These are phyloP conservation scores for Pyricularia pennisetigena DNA, from an alignment of 2,329 filamentous ascomycete genomes.

Conservation along the genomic window DNA sequence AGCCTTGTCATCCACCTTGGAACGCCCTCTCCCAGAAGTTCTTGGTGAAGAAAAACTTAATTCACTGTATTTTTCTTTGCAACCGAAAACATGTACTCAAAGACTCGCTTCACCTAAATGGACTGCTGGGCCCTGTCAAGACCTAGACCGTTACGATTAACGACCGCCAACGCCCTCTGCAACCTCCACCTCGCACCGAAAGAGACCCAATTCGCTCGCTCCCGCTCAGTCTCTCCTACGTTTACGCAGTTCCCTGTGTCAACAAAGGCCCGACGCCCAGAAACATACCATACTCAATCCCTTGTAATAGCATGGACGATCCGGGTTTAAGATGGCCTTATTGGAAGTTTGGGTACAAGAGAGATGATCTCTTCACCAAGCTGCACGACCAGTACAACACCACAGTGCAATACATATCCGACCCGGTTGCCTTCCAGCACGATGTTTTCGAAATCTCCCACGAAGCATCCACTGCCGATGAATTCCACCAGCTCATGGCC, in stretches of 20 bases:
- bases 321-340: slow-evolving; percentile 43
- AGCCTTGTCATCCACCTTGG: not conserved
- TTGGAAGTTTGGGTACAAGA: slow-evolving; percentile 55
- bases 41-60: not conserved
- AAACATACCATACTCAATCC: not conserved
- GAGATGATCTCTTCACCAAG: slow-evolving; percentile 45
- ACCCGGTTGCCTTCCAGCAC: slow-evolving; percentile 51
- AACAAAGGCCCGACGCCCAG: not conserved
- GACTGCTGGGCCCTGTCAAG: not conserved
- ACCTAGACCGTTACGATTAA: not conserved
- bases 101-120: not conserved
- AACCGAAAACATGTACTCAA: not conserved
- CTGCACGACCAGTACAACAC: slow-evolving; percentile 53
- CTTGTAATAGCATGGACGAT: slow-evolving; percentile 37
- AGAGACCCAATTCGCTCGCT: not conserved
- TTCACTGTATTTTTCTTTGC: not conserved
- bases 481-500: slow-evolving; percentile 45
- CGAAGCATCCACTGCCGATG: slow-evolving; percentile 36
- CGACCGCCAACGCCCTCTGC: not conserved
- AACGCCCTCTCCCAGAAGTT: not conserved
- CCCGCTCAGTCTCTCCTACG: not conserved
- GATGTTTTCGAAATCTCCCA: slow-evolving; percentile 50
- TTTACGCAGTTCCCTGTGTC: not conserved
- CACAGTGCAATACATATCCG: slow-evolving; percentile 43
- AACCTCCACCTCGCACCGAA: not conserved